phyloP scores from a whole-genome alignment of 1,284 basidiomycete genomes.

The Termitomyces sp. region DNA sequence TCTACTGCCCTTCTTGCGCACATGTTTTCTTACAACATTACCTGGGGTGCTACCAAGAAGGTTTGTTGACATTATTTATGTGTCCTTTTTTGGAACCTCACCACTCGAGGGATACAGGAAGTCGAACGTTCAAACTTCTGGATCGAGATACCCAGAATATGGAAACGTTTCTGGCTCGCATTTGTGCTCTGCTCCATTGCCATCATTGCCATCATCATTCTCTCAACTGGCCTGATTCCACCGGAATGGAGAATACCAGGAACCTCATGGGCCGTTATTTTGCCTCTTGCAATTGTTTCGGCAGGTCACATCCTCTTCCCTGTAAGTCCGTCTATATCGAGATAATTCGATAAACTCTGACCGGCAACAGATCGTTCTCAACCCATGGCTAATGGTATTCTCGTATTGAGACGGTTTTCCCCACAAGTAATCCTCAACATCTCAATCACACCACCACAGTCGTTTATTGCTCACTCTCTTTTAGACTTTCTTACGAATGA shows the following conservation, averaged over 20 bases:
- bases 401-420: conserved; percentile 39
- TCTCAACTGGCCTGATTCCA: conserved; percentile 51
- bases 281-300: conserved; percentile 59
- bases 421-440: not conserved
- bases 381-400: conserved; percentile 70
- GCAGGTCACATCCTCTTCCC: conserved; percentile 68
- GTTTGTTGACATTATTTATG: conserved; percentile 4
- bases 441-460: not conserved
- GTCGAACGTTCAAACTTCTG: conserved; percentile 86
- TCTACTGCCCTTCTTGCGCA: conserved; percentile 75
- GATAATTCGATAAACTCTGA: not conserved
- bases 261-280: conserved; percentile 62
- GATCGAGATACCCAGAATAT: conserved; percentile 79
- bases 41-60: conserved; percentile 77
- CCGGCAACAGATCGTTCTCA: conserved; percentile 58
- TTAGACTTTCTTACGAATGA: not conserved
- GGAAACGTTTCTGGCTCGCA: conserved; percentile 66
- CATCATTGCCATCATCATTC: conserved; percentile 49
- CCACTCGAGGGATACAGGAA: conserved; percentile 75
- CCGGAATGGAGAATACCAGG: conserved; percentile 58
- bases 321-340: conserved; percentile 32
- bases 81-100: conserved; percentile 21
- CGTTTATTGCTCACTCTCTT: conserved; percentile 8
- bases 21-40: conserved; percentile 80
- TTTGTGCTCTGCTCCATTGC: conserved; percentile 49